Evolutionary conservation across 768 basidiomycete species (phyloP).

Genomic region (Amyloporia xantha): DNA sequence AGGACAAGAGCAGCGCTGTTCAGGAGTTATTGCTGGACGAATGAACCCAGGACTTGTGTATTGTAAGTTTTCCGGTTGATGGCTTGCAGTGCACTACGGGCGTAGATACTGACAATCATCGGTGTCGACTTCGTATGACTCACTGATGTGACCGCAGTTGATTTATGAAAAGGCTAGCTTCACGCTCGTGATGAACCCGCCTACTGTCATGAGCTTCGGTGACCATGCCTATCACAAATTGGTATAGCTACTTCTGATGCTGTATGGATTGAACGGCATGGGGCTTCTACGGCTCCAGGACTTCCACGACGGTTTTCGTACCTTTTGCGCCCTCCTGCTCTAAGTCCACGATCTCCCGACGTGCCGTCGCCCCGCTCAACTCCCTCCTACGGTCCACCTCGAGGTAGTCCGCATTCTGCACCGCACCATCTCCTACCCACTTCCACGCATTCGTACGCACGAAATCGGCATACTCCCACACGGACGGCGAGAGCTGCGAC

Average conservation of each 20-base stretch:
- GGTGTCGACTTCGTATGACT: too few species aligned
- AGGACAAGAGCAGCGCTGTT: neutral
- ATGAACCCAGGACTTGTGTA: neutral
- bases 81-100: too few species aligned
- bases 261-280: too few species aligned
- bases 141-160: too few species aligned
- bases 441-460: slow-evolving; percentile 68
- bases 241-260: too few species aligned
- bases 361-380: slow-evolving; percentile 30
- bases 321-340: neutral
- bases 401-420: slow-evolving; percentile 34
- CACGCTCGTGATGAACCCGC: too few species aligned
- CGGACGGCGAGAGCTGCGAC: slow-evolving; percentile 39
- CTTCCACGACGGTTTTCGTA: neutral
- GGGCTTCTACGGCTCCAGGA: neutral
- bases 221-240: too few species aligned
- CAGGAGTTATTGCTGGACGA: neutral
- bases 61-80: neutral
- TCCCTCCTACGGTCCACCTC: slow-evolving; percentile 46
- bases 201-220: too few species aligned
- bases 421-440: slow-evolving; percentile 53
- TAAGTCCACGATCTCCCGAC: slow-evolving; percentile 11
- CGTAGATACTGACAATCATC: too few species aligned
- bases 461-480: slow-evolving; percentile 86
- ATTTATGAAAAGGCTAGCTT: too few species aligned